Base-by-base conservation (phyloP, 75 land plant species). In the Azolla pinnata region DNA sequence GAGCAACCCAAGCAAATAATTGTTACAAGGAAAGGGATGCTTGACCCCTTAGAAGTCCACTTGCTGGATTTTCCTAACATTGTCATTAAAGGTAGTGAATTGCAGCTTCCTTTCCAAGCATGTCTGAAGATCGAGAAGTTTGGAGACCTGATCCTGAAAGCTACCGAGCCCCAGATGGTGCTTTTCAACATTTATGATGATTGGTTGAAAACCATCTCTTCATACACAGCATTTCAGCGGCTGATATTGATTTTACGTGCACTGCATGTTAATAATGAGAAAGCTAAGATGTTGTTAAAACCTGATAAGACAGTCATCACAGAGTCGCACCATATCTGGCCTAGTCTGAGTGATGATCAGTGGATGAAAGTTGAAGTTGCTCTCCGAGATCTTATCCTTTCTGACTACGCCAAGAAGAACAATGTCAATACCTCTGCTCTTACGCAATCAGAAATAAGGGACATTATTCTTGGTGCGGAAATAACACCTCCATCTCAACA, bases 291-390 rank as follows among this genome's bases (percentile, higher is more conserved):
- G 99, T 59, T 95, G 29, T 64, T 95, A 61, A 95, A 95, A 69
- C 99, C 99, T 33, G 96, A 89, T 57, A 95, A 88, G 70, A 86
- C 99, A 5, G 74, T 95, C 23, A 68, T 95, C 18, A 95, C 99
- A 2, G 96, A 95, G 67, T 78, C 99, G 0, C 96, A 95, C 65
- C 99, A 95, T 54, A 95, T 95, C 45, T 95, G 99, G 99, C 99
- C 99, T 16, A 79, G 83, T 49, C 79, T 95, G 8, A 76, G 66
- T 26, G 99, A 95, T 78, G 99, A 95, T 45, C 96, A 95, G 59
- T 95, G 99, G 99, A 89, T 89, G 90, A 95, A 89, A 83, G 97
- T 92, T 59, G 99, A 95, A 63, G 99, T 95, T 66, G 99, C 99
- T 44, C 56, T 95, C 60, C 81, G 99, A 65, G 99, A 95, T 80